These are phyloP conservation scores for Candida namnaoensis DNA, from an alignment of 805 yeast genomes.

Conservation along the genomic window DNA sequence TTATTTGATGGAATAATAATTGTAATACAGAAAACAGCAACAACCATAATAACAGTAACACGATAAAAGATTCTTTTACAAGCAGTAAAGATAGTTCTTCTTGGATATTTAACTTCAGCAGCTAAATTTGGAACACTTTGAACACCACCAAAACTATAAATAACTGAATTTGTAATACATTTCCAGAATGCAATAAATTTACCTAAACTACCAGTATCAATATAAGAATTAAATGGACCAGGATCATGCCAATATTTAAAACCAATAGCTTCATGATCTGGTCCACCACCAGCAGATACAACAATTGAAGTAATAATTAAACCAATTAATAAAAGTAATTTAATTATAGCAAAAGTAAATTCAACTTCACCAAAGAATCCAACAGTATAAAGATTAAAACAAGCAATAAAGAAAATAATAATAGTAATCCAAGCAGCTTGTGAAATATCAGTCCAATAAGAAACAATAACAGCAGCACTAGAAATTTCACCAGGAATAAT, in stretches of 20 bases:
- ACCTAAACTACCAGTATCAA: conserved; percentile 13
- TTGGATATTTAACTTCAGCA: conserved; percentile 26
- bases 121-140: conserved; percentile 40
- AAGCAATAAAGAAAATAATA: conserved; percentile 26
- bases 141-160: conserved; percentile 26
- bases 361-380: conserved; percentile 43
- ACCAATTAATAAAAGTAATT: conserved; percentile 34
- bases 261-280: conserved; percentile 30
- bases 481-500: conserved; percentile 34
- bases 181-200: conserved; percentile 22
- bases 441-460: conserved; percentile 34
- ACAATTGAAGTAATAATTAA: conserved; percentile 44
- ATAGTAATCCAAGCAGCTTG: conserved; percentile 38
- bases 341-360: conserved; percentile 34
- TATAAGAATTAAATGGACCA: conserved; percentile 23
- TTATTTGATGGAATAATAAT: conserved; percentile 25
- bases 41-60: conserved; percentile 21
- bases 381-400: conserved; percentile 27
- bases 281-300: conserved; percentile 37
- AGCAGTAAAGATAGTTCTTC: conserved; percentile 22
- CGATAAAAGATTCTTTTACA: conserved; percentile 23
- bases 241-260: conserved; percentile 39
- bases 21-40: conserved; percentile 23
- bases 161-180: conserved; percentile 26
- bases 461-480: conserved; percentile 37